Evolutionary conservation across 805 yeast species (phyloP).

Genomic region (Schizosaccharomyces octosporus): DNA sequence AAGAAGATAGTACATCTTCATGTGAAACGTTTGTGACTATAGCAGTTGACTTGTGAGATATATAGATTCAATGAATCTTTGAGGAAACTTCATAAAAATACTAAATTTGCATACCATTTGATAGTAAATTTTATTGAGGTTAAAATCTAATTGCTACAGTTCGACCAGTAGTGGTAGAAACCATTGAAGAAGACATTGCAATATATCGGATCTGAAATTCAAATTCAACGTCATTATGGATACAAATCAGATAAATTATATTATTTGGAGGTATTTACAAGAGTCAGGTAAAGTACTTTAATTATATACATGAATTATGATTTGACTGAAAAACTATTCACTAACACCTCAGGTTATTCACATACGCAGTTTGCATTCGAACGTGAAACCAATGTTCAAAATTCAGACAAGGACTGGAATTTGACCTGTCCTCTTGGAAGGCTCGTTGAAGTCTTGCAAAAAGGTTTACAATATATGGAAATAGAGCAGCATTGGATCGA

Average conservation of each 20-base stretch:
- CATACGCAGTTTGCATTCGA: background rate
- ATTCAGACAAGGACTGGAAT: background rate
- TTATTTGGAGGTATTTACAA: background rate
- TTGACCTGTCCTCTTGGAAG: conserved; percentile 38
- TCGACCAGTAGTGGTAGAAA: background rate
- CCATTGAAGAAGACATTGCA: background rate
- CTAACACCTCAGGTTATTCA: background rate
- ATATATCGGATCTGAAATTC: background rate
- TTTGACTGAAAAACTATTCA: background rate
- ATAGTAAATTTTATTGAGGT: background rate
- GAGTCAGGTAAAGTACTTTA: background rate
- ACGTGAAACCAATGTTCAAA: background rate
- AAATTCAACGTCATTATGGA: background rate
- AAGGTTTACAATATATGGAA: conserved; percentile 58
- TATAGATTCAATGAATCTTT: too few species aligned
- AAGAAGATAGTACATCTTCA: too few species aligned
- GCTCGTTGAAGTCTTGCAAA: conserved; percentile 59
- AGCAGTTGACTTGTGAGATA: too few species aligned
- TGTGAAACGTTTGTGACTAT: too few species aligned
- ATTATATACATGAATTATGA: background rate
- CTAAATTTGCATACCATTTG: background rate
- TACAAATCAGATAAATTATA: background rate
- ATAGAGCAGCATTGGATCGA: conserved; percentile 24
- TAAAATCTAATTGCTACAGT: background rate
- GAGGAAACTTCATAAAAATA: background rate